phyloP scores from a whole-genome alignment of 768 basidiomycete genomes.

The Lentinus tigrinus region DNA sequence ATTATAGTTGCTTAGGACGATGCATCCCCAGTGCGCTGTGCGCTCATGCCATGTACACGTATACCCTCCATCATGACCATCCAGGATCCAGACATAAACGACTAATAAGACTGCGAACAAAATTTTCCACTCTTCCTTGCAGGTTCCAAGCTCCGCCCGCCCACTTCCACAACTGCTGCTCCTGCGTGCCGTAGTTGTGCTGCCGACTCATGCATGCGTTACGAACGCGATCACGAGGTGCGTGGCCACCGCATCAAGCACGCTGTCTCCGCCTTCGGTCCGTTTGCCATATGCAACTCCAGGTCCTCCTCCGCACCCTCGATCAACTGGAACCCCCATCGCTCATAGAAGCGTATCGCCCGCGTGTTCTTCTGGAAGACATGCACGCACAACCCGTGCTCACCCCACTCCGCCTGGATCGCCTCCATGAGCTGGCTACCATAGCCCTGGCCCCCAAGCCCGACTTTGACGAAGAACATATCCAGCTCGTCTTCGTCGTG shows the following conservation, averaged over 20 bases:
- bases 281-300: neutral
- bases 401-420: neutral
- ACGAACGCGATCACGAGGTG: neutral
- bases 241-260: constrained; percentile 1
- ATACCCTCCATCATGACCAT: constrained; percentile 1
- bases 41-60: constrained; percentile 4
- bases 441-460: neutral
- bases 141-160: neutral
- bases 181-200: neutral
- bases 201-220: neutral
- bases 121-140: neutral
- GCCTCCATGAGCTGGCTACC: constrained; percentile 6
- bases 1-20: neutral
- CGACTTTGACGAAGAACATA: constrained; percentile 9
- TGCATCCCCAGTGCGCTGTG: neutral
- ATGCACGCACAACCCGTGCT: neutral
- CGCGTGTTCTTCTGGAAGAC: constrained; percentile 6
- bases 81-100: constrained; percentile 9
- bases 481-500: constrained; percentile 1
- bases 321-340: neutral
- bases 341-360: constrained; percentile 4
- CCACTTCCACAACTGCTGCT: neutral
- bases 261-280: neutral
- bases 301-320: neutral
- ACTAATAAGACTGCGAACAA: neutral